These are phyloP conservation scores for Endocalyx cinctus DNA, from an alignment of 2,329 filamentous ascomycete species.

Conservation along the genomic window DNA sequence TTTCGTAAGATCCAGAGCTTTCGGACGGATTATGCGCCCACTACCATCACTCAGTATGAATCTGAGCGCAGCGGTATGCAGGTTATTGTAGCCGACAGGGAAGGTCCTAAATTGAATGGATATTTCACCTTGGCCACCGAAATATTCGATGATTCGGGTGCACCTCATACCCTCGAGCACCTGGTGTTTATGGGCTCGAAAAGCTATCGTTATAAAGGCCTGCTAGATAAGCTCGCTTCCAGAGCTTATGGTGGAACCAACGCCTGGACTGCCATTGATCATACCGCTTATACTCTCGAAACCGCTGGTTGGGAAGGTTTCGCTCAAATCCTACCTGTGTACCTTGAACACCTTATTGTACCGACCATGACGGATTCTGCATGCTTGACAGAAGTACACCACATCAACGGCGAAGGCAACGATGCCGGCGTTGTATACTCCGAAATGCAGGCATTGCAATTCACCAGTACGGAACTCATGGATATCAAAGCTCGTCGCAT, in stretches of 20 bases:
- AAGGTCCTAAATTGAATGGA: conserved; percentile 91
- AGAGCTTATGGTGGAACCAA: conserved; percentile 92
- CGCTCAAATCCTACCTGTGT: conserved; percentile 87
- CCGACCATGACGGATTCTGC: conserved; percentile 89
- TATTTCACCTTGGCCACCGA: conserved; percentile 96
- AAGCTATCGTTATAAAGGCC: conserved; percentile 89
- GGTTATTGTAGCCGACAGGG: conserved; percentile 83
- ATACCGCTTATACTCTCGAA: conserved; percentile 93
- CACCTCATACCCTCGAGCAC: conserved; percentile 82
- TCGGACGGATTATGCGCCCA: conserved; percentile 83
- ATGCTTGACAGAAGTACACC: conserved; percentile 94
- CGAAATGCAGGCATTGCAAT: conserved; percentile 96
- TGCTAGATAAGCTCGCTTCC: conserved; percentile 89
- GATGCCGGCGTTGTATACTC: conserved; percentile 98
- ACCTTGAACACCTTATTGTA: conserved; percentile 88
- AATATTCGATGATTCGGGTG: conserved; percentile 94
- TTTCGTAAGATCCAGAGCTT: conserved; percentile 87
- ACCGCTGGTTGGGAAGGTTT: conserved; percentile 98
- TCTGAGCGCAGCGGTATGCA: conserved; percentile 93
- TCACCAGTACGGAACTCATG: conserved; percentile 79
- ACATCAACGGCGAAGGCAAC: conserved; percentile 87
- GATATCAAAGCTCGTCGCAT: conserved; percentile 74
- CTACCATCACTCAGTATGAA: conserved; percentile 89
- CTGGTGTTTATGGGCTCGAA: conserved; percentile 87
- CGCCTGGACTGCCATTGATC: conserved; percentile 94